Conservation (phyloP, 2,329 filamentous ascomycete species). For the Cercospora sesami region DNA sequence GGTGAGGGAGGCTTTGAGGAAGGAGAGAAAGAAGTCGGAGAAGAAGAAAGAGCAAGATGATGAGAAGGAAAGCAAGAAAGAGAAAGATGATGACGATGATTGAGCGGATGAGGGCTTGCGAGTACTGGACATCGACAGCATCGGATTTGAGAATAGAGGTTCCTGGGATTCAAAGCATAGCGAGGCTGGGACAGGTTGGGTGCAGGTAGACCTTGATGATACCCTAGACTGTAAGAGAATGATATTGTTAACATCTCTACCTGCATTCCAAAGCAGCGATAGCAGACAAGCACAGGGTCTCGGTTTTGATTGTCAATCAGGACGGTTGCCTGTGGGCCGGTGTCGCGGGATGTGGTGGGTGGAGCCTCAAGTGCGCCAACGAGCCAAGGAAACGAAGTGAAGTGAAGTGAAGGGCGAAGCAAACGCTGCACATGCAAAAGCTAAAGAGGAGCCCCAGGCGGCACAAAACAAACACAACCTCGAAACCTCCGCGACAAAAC, state of each 20-base stretch:
- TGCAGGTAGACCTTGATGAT: slow-evolving; percentile 8
- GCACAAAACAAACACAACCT: background rate
- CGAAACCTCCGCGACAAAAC: background rate
- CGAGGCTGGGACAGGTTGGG: background rate
- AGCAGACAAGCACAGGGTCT: background rate
- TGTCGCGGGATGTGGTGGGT: background rate
- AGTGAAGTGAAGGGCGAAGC: background rate
- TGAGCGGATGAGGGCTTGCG: background rate
- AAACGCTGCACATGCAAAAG: background rate
- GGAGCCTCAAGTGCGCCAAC: background rate
- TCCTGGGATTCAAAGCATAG: slow-evolving; percentile 1
- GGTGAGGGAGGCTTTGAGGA: slow-evolving; percentile 52
- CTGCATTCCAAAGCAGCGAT: background rate
- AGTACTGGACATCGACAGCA: background rate
- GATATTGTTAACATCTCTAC: background rate
- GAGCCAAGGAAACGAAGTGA: background rate
- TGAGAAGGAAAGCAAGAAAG: slow-evolving; percentile 58
- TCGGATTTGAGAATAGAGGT: background rate
- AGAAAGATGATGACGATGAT: slow-evolving; percentile 46
- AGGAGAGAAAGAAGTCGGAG: slow-evolving; percentile 47
- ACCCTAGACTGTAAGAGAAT: slow-evolving; percentile 11
- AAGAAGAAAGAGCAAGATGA: slow-evolving; percentile 48
- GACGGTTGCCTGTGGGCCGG: too few relatives aligned
- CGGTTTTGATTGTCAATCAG: too few relatives aligned
- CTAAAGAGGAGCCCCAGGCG: background rate